These are phyloP conservation scores for Jacaranda mimosifolia DNA, from an alignment of 257 asterid species.

Conservation along the genomic window DNA sequence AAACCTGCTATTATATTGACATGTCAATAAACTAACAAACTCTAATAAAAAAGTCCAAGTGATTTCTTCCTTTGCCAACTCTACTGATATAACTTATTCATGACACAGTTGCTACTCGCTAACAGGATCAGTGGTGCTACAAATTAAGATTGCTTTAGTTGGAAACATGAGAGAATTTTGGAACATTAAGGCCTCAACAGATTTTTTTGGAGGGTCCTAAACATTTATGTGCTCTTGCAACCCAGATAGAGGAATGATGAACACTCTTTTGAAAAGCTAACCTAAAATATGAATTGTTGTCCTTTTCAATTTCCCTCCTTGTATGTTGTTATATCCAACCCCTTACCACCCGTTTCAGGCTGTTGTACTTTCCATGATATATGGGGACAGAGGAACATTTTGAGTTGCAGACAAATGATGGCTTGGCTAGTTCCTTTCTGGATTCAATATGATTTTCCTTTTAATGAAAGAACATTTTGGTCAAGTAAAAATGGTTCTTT, in stretches of 20 bases:
- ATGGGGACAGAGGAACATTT: background rate
- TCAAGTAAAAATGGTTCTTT: background rate
- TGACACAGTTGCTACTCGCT: background rate
- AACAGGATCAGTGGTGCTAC: background rate
- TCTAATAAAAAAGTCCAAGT: background rate
- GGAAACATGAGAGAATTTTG: background rate
- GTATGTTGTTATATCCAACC: background rate
- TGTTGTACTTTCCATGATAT: background rate
- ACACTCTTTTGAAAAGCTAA: too few species aligned
- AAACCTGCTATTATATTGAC: background rate
- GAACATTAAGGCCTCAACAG: background rate
- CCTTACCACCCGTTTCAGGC: background rate
- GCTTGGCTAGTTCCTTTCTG: conserved; percentile 16
- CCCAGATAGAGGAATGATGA: background rate
- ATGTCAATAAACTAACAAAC: background rate
- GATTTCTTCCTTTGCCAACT: conserved; percentile 5
- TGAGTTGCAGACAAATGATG: background rate
- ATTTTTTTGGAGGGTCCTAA: conserved; percentile 3
- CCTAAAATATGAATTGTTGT: background rate
- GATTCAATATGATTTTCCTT: background rate
- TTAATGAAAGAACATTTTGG: background rate
- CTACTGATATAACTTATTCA: background rate
- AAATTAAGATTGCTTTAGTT: background rate
- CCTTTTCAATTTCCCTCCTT: background rate
- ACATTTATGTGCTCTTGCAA: background rate